These are phyloP conservation scores for Crithidia sp. DNA, from an alignment of 208 protist genomes.

Conservation along the genomic window DNA sequence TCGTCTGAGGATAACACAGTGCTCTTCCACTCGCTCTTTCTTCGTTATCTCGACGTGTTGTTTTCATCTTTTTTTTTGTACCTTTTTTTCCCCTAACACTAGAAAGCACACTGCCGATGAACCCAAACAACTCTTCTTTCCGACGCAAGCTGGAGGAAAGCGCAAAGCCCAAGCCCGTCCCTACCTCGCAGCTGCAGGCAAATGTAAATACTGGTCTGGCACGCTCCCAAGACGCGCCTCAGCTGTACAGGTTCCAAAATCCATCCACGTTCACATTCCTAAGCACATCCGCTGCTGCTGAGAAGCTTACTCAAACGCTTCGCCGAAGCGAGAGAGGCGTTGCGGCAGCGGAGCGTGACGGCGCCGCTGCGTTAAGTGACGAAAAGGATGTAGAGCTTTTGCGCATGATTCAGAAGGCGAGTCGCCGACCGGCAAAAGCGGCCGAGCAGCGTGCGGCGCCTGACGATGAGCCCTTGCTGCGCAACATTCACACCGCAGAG, in stretches of 20 bases:
- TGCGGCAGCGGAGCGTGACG: neutral
- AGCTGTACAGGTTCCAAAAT: slow-evolving; percentile 85
- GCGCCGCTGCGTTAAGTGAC: slow-evolving; percentile 19
- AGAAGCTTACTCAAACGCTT: slow-evolving; percentile 26
- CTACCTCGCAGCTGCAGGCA: slow-evolving; percentile 62
- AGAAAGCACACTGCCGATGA: slow-evolving; percentile 7
- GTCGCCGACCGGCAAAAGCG: slow-evolving; percentile 58
- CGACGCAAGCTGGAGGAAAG: slow-evolving; percentile 58
- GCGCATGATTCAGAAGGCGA: slow-evolving; percentile 85
- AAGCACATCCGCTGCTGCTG: slow-evolving; percentile 24
- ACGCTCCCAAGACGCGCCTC: slow-evolving; percentile 45
- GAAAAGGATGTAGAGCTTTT: slow-evolving; percentile 84
- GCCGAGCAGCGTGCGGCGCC: slow-evolving; percentile 71
- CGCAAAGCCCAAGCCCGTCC: slow-evolving; percentile 42
- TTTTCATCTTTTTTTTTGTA: neutral
- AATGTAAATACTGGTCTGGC: slow-evolving; percentile 83
- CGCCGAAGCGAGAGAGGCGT: slow-evolving; percentile 9
- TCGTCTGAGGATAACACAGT: too few relatives aligned
- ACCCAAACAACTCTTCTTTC: neutral
- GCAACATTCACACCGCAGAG: slow-evolving; percentile 86
- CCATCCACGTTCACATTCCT: slow-evolving; percentile 70
- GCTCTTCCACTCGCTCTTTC: too few relatives aligned
- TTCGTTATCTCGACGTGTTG: neutral
- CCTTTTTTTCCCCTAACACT: neutral
- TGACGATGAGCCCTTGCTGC: slow-evolving; percentile 81